Conservation (phyloP, 768 basidiomycete species). For the Leccinum rimulosum region DNA sequence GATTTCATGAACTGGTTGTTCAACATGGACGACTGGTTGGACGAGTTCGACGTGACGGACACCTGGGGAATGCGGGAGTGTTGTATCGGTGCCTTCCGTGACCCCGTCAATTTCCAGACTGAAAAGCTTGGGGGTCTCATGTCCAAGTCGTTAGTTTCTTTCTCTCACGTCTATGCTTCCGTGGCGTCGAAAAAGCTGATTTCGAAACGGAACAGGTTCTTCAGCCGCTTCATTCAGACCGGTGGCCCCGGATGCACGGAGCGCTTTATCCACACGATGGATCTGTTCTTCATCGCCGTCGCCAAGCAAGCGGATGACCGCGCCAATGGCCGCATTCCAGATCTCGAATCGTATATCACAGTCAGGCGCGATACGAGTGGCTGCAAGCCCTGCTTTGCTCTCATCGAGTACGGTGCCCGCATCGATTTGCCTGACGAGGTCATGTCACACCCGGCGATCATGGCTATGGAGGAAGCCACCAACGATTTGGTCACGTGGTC, state of each 20-base stretch:
- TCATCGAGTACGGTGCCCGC: slow-evolving; percentile 52
- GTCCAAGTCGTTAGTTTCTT: slow-evolving; percentile 33
- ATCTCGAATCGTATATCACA: slow-evolving; percentile 51
- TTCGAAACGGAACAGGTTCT: slow-evolving; percentile 32
- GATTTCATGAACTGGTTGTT: slow-evolving; percentile 61
- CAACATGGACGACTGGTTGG: slow-evolving; percentile 42
- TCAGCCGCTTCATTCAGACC: slow-evolving; percentile 35
- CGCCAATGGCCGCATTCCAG: slow-evolving; percentile 35
- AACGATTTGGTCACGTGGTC: slow-evolving; percentile 54
- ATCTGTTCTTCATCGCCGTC: slow-evolving; percentile 42
- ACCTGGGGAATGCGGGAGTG: slow-evolving; percentile 31
- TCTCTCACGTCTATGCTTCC: neutral
- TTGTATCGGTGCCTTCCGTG: slow-evolving; percentile 31
- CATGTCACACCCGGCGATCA: slow-evolving; percentile 48
- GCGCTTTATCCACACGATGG: slow-evolving; percentile 42
- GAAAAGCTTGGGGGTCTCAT: slow-evolving; percentile 30
- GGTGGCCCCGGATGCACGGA: slow-evolving; percentile 39
- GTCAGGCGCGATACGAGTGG: slow-evolving; percentile 55
- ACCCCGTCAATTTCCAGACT: slow-evolving; percentile 28
- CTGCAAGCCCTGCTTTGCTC: slow-evolving; percentile 47
- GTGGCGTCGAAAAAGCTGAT: neutral
- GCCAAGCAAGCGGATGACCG: slow-evolving; percentile 44
- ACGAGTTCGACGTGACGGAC: slow-evolving; percentile 35
- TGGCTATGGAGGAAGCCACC: slow-evolving; percentile 43
- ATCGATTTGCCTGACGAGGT: slow-evolving; percentile 56